These are phyloP conservation scores for Solanum sitiens DNA, from an alignment of 257 asterid species.

Conservation along the genomic window DNA sequence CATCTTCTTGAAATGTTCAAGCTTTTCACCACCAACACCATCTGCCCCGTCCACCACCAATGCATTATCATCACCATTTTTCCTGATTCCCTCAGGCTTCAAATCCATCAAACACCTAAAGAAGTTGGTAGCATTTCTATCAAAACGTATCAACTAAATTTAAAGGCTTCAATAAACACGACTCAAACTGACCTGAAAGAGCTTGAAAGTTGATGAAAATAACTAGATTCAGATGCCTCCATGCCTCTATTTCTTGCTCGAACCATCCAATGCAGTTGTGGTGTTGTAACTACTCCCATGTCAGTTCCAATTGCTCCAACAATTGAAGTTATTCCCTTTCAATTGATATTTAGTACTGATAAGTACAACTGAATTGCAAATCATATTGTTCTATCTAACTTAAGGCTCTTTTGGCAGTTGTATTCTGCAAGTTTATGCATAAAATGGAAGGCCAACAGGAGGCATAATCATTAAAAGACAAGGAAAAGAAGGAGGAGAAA, in stretches of 20 bases:
- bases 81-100: constrained; percentile 36
- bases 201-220: constrained; percentile 52
- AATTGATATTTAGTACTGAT: not conserved
- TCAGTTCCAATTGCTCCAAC: constrained; percentile 48
- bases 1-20: constrained; percentile 40
- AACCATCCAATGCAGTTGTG: constrained; percentile 98
- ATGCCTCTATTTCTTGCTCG: constrained; percentile 62
- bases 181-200: constrained; percentile 56
- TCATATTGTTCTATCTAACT: not conserved
- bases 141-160: not conserved
- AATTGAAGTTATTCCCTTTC: constrained; percentile 63
- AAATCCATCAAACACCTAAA: constrained; percentile 65
- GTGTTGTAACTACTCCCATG: constrained; percentile 79
- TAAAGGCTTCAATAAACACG: not conserved
- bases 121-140: not conserved
- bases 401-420: not conserved
- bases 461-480: not conserved
- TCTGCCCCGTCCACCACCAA: constrained; percentile 85
- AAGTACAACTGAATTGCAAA: not conserved
- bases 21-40: constrained; percentile 93
- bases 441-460: not conserved
- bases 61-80: constrained; percentile 21
- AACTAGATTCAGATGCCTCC: constrained; percentile 57
- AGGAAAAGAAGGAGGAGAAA: not conserved
- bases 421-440: not conserved